Percentiles rank a stretch among this genome's conserved stretches.
phyloP scores from a whole-genome alignment of 2,329 filamentous ascomycete genomes.

The Fusarium begoniae region DNA sequence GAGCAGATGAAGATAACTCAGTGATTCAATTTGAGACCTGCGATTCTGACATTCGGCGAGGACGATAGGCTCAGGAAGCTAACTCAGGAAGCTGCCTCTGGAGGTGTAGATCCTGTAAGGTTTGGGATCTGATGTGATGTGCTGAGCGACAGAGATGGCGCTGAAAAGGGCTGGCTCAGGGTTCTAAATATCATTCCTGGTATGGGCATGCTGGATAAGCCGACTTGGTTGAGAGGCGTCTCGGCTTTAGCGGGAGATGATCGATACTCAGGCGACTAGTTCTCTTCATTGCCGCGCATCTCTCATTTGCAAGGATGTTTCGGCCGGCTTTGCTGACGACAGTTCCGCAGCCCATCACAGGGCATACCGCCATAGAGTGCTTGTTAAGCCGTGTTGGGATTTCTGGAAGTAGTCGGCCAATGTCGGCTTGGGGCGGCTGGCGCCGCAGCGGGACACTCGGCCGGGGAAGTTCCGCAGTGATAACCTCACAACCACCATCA shows the following conservation, averaged over 20 bases:
- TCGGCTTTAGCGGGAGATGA: slow-evolving; percentile 33
- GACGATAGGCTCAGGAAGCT: not conserved
- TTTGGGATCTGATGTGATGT: slow-evolving; percentile 5
- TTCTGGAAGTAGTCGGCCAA: slow-evolving; percentile 45
- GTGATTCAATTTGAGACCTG: not conserved
- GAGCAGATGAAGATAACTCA: not conserved
- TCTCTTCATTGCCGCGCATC: slow-evolving; percentile 16
- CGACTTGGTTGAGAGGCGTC: slow-evolving; percentile 6
- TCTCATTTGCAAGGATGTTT: slow-evolving; percentile 12
- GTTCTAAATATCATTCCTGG: slow-evolving; percentile 29
- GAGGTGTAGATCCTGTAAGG: slow-evolving; percentile 5
- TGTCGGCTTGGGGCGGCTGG: slow-evolving; percentile 54
- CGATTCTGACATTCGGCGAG: not conserved
- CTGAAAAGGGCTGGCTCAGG: slow-evolving; percentile 3
- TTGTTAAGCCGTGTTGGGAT: slow-evolving; percentile 28
- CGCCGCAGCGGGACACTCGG: slow-evolving; percentile 41
- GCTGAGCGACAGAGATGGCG: slow-evolving; percentile 10
- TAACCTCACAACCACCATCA: slow-evolving; percentile 34
- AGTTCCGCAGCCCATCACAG: slow-evolving; percentile 32
- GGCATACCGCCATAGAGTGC: slow-evolving; percentile 6
- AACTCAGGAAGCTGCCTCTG: not conserved
- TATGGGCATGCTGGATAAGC: slow-evolving; percentile 20
- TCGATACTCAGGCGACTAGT: slow-evolving; percentile 2
- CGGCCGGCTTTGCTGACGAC: slow-evolving; percentile 26
- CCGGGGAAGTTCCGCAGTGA: slow-evolving; percentile 44